phyloP scores from a whole-genome alignment of 73 alveolate species.

The Paramecium pentaurelia region DNA sequence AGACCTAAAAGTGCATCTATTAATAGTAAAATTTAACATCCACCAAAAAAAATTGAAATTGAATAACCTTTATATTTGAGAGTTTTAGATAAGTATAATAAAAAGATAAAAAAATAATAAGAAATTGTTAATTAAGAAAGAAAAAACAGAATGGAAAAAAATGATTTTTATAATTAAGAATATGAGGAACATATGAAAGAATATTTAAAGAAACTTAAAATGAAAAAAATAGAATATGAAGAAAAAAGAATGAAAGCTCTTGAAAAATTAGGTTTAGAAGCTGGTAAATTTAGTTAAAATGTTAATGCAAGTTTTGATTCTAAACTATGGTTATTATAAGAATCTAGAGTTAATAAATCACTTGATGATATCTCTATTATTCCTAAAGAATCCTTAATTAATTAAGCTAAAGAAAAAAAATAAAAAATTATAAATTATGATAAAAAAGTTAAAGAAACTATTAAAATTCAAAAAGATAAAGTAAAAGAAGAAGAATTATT shows the following conservation, averaged over 20 bases:
- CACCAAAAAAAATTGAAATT: background rate
- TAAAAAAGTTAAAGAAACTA: background rate
- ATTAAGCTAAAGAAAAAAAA: constrained; percentile 26
- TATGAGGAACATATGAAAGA: constrained; percentile 24
- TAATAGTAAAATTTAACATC: background rate
- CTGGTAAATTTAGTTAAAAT: constrained; percentile 32
- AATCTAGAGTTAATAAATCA: constrained; percentile 30
- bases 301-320: constrained; percentile 53
- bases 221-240: background rate
- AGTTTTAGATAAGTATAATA: background rate
- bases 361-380: constrained; percentile 23
- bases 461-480: constrained; percentile 6
- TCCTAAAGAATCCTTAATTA: background rate
- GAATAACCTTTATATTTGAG: constrained; percentile 20
- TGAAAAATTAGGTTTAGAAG: background rate
- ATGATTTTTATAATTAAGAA: background rate
- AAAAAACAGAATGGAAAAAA: background rate
- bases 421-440: background rate
- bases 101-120: background rate
- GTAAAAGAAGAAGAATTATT: background rate
- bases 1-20: background rate
- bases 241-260: constrained; percentile 5
- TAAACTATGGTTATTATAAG: constrained; percentile 22
- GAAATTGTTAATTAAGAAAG: background rate
- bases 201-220: background rate